Percentiles rank a stretch among this genome's conserved stretches.
phyloP scores from a whole-genome alignment of 805 yeast genomes.

The Candida sphagnicola region DNA sequence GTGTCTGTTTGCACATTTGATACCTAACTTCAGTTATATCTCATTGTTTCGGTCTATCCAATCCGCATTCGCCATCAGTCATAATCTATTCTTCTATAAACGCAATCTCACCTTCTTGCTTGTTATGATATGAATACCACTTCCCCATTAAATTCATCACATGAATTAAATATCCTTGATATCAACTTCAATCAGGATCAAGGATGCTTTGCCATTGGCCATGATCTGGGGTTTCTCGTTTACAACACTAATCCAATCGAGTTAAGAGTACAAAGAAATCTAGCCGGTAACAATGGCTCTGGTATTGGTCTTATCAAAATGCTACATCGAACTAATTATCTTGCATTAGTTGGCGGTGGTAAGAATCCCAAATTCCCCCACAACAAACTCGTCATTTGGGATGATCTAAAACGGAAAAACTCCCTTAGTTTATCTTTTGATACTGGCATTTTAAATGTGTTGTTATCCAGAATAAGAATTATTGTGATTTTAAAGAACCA shows the following conservation, averaged over 20 bases:
- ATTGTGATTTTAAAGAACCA: slow-evolving; percentile 66
- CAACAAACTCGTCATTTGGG: slow-evolving; percentile 86
- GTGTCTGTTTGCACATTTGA: too few relatives aligned
- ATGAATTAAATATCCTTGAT: slow-evolving; percentile 32
- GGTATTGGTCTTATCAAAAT: slow-evolving; percentile 68
- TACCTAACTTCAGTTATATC: too few relatives aligned
- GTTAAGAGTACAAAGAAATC: slow-evolving; percentile 58
- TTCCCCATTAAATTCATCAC: slow-evolving; percentile 11
- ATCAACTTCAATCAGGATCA: slow-evolving; percentile 85
- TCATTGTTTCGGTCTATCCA: too few relatives aligned
- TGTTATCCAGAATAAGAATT: slow-evolving; percentile 70
- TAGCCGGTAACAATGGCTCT: slow-evolving; percentile 19
- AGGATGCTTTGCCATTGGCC: slow-evolving; percentile 83
- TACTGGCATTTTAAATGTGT: slow-evolving; percentile 70
- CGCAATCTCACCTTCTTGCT: too few relatives aligned
- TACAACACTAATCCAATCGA: slow-evolving; percentile 88
- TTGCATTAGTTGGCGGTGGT: slow-evolving; percentile 91
- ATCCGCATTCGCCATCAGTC: too few relatives aligned
- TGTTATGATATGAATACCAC: slow-evolving; percentile 17
- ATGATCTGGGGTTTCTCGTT: slow-evolving; percentile 77
- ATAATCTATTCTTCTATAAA: too few relatives aligned
- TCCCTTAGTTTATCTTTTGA: slow-evolving; percentile 72
- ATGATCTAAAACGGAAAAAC: slow-evolving; percentile 74
- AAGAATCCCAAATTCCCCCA: slow-evolving; percentile 70
- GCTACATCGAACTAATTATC: slow-evolving; percentile 87